Evolutionary conservation across 441 rosid species (phyloP), one percentile per base, ranked within the genome.

Genomic region (Populus tomentosa): DNA sequence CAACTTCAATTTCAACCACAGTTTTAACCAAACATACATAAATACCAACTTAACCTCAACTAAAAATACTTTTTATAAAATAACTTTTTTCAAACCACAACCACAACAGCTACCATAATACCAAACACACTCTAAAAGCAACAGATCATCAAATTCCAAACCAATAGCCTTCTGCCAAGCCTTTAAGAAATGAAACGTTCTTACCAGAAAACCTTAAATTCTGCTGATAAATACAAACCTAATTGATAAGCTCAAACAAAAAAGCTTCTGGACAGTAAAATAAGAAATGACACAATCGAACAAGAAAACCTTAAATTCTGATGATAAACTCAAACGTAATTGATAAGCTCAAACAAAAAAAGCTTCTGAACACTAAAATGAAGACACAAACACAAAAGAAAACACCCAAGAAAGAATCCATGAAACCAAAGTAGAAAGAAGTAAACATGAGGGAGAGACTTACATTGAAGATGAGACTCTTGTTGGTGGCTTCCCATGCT

Each of bases 401-500:
- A 11, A 21, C 20, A 38, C 7, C 61, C 1, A 33, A 65, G 30
- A 28, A 28, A 28, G 30, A 28, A 28, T 28, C 42, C 10, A 2
- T 16, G 0, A 5, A 62, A 30, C 24, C 14, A 30, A 14, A 33
- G 16, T 11, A 36, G 28, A 63, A 3, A 16, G n/a, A 69, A 35
- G 36, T 64, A 14, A 21, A 30, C 23, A 8, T 28, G 13, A 64
- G 46, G 36, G 6, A 56, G 78, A 21, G 21, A 50, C 83, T 81
- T 81, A 93, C 98, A 75, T 95, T 95, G 84, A 95, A 95, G 88
- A 95, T 95, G 82, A 95, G 98, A 79, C 74, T 87, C 67, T 93
- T 95, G 88, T 95, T 83, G 10, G 90, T 6, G 78, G 90, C 85
- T 79, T 93, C 96, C 98, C 98, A 95, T 10, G 98, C 98, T 24